Conservation (phyloP, 2,329 filamentous ascomycete species). For the Aspergillus sp. region DNA sequence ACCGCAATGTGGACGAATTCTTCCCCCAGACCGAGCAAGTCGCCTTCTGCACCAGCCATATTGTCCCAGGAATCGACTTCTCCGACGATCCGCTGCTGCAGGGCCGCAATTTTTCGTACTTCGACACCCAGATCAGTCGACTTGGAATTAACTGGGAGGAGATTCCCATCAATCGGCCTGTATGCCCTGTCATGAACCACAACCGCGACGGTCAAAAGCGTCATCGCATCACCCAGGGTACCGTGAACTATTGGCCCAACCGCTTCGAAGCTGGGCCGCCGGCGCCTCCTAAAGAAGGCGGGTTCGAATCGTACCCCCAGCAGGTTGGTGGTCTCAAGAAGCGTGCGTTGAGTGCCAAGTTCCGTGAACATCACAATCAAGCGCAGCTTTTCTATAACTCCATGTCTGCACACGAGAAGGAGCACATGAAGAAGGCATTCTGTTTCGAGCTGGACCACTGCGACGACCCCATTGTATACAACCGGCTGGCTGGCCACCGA, state of each 20-base stretch:
- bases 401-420: conserved; percentile 35
- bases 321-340: conserved; percentile 70
- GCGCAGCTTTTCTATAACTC: conserved; percentile 40
- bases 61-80: conserved; percentile 76
- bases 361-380: conserved; percentile 47
- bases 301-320: conserved; percentile 65
- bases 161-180: conserved; percentile 72
- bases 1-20: conserved; percentile 77
- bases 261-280: conserved; percentile 66
- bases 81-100: conserved; percentile 74
- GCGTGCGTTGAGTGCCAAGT: conserved; percentile 44
- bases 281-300: conserved; percentile 58
- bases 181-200: conserved; percentile 73
- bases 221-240: conserved; percentile 71
- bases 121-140: conserved; percentile 59
- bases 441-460: conserved; percentile 52
- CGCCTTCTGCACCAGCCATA: conserved; percentile 77
- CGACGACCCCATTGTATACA: conserved; percentile 75
- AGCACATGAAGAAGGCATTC: conserved; percentile 37
- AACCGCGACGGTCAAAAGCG: conserved; percentile 73
- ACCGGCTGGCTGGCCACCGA: conserved; percentile 67
- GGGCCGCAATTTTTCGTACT: conserved; percentile 67
- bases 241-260: conserved; percentile 79
- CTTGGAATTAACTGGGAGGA: conserved; percentile 75
- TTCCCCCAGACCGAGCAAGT: conserved; percentile 81